Evolutionary conservation across 108 stramenopile species (phyloP).

Genomic region (Skeletonema grethae): DNA sequence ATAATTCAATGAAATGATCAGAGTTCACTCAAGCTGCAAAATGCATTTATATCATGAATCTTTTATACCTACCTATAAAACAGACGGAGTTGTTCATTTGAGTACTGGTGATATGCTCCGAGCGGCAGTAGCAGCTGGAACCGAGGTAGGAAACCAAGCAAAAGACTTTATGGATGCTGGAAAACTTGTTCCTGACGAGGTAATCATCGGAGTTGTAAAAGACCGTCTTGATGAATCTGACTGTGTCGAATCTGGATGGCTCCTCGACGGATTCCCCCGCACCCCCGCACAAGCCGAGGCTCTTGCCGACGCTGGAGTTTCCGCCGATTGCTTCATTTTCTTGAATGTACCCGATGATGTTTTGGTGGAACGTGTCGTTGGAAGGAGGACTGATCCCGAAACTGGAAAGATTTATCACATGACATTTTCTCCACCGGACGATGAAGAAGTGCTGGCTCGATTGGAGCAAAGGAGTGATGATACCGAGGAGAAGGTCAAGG

Average conservation of each 20-base stretch:
- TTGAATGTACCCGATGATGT: slow-evolving; percentile 93
- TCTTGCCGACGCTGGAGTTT: slow-evolving; percentile 80
- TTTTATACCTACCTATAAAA: neutral
- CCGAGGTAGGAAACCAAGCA: slow-evolving; percentile 70
- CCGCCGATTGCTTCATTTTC: slow-evolving; percentile 90
- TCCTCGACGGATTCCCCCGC: slow-evolving; percentile 97
- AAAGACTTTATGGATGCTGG: slow-evolving; percentile 93
- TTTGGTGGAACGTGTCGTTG: slow-evolving; percentile 94
- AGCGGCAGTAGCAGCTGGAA: slow-evolving; percentile 8
- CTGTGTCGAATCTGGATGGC: slow-evolving; percentile 82
- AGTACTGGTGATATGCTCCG: neutral
- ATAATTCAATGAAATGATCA: no score
- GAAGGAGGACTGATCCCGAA: slow-evolving; percentile 93
- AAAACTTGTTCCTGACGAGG: slow-evolving; percentile 94
- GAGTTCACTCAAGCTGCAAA: no score
- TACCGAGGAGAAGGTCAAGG: slow-evolving; percentile 95
- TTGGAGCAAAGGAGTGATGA: slow-evolving; percentile 94
- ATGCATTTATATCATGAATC: neutral
- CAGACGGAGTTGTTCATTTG: neutral
- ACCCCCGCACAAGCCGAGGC: slow-evolving; percentile 94
- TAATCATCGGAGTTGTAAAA: slow-evolving; percentile 92
- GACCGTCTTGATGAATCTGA: slow-evolving; percentile 60
- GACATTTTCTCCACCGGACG: slow-evolving; percentile 86
- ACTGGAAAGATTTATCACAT: slow-evolving; percentile 98
- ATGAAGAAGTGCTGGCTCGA: slow-evolving; percentile 70